Percentiles rank a stretch among this genome's conserved stretches.
These are phyloP conservation scores for Leccinum truebloodii DNA, from an alignment of 768 basidiomycete species.

Conservation along the genomic window DNA sequence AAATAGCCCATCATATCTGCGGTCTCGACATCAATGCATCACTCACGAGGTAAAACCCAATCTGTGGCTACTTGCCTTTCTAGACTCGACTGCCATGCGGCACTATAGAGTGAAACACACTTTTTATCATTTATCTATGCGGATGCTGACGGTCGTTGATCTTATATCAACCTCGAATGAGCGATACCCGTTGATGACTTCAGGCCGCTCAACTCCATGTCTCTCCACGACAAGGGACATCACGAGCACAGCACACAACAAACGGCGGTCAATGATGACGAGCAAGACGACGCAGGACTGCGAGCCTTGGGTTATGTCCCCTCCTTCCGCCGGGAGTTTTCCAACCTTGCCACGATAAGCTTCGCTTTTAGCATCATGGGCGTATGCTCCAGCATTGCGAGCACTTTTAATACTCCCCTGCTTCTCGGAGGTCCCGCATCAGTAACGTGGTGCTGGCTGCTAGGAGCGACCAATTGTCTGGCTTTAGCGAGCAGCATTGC, in stretches of 20 bases:
- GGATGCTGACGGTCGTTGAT: not conserved
- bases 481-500: slow-evolving; percentile 32
- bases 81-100: too few species aligned
- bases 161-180: slow-evolving; percentile 1
- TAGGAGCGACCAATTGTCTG: slow-evolving; percentile 30
- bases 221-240: not conserved
- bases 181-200: not conserved
- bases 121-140: too few species aligned
- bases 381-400: slow-evolving; percentile 39
- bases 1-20: too few species aligned
- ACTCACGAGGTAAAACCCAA: too few species aligned
- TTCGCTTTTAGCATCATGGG: slow-evolving; percentile 39
- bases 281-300: slow-evolving; percentile 23
- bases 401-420: slow-evolving; percentile 39
- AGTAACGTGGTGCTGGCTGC: slow-evolving; percentile 40
- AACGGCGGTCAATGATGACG: not conserved
- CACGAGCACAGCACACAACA: not conserved
- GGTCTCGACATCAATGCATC: too few species aligned
- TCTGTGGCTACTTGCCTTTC: too few species aligned
- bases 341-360: slow-evolving; percentile 38
- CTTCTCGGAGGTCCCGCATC: slow-evolving; percentile 38
- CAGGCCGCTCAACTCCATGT: slow-evolving; percentile 1
- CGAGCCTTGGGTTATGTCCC: slow-evolving; percentile 33
- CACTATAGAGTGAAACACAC: too few species aligned
- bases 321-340: slow-evolving; percentile 45